Evolutionary conservation across 257 asterid species (phyloP), one percentile per base, ranked within the genome.

Genomic region (Nicotiana tabacum): DNA sequence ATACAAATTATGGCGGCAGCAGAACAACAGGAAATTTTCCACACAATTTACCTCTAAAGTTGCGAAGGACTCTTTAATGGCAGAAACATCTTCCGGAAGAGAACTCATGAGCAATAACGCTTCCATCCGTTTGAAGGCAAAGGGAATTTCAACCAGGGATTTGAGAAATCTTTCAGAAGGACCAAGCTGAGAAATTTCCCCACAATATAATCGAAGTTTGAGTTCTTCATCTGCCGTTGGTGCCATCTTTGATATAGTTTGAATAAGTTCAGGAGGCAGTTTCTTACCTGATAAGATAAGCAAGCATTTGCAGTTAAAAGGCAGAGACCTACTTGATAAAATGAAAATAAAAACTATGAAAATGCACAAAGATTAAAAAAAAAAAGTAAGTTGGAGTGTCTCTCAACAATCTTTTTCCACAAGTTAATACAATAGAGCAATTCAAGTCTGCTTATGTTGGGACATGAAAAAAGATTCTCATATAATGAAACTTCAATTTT

Each of bases 161-260:
- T 92, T 92, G n/a, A 93, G 91, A 83, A 93, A 93, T 83, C 91
- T 89, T 84, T 95, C 98, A 6, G 98, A 97, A 2, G 96, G 98
- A 76, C 98, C 97, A 51, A 95, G 95, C 77, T 65, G 92, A 77
- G 94, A 78, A 66, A 90, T 48, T 53, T 95, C 97, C 68, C 96
- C 98, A 79, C 57, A 64, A 77, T 84, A 95, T 86, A 93, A 79
- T 77, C 98, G 89, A 61, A 95, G 98, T 82, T 93, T 95, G 68
- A 93, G 87, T 87, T 95, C 98, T 90, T 93, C 98, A 0, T 95
- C 98, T 15, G 91, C 39, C 6, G 98, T 92, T 13, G 98, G 98
- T 9, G 95, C 93, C 97, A 92, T 86, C 84, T 87, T 92, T 81
- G 92, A 85, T 85, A 93, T 69, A 46, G 92, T 89, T 77, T 89